Base-by-base conservation (phyloP, 1,284 basidiomycete genomes). In the Cryptococcus maquisensis region DNA sequence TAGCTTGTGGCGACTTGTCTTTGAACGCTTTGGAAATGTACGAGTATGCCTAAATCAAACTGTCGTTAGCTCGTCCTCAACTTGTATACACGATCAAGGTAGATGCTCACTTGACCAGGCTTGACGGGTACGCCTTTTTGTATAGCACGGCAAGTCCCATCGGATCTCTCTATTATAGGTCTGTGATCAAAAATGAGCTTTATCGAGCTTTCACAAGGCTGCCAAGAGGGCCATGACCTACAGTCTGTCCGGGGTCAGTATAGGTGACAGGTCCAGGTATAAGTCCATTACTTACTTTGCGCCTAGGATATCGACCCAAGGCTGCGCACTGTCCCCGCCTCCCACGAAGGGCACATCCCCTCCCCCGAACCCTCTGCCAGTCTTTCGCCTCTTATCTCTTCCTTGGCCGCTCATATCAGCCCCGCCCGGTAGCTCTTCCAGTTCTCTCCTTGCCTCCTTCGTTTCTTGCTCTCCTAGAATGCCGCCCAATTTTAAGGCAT, bases 291-390 rank as follows among this genome's bases (percentile, higher is more conserved):
- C 86, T 72, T 67, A 90, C 88, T 86, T 84, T 72, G 88, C 81
- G 41, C 89, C 86, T 83, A 98, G 87, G 41, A 98, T 77, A 60
- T 91, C 89, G 20, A 97, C 88, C 75, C 89, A 96, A 3, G 95
- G 93, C 75, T 98, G 94, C 9, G 86, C 82, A 36, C 86, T 86
- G 15, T 80, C 28, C 10, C 28, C 28, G 5, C 6, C 28, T 81
- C 3, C 83, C 47, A 24, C 81, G 76, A 24, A 79, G 10, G 28
- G 28, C 28, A 32, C 28, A 32, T 32, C 79, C 57, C 80, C 51
- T 38, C 47, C 15, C 50, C 60, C 38, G 58, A 57, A 20, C 23
- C 24, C 47, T 52, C 21, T 47, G 39, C 42, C 46, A 36, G 5
- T 44, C 52, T 39, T 28, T 60, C 41, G 32, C 36, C 36, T 36